Conservation (phyloP, 192 early-diverging fungal genomes). For the Rhizophagus clarus region DNA sequence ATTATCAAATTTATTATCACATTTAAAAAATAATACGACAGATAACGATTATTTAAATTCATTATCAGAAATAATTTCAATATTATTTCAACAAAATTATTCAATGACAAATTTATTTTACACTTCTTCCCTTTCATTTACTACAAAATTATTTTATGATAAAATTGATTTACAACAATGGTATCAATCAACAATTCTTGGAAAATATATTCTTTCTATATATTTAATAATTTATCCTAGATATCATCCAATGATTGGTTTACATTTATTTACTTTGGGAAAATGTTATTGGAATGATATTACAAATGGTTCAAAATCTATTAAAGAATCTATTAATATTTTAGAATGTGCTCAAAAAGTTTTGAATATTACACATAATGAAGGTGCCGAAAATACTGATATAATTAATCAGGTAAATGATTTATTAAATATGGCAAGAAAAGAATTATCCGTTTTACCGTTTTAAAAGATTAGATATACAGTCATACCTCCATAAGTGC, state of each 20-base stretch:
- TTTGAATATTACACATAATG: constrained; percentile 9
- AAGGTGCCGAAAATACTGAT: neutral
- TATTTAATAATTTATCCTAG: constrained; percentile 53
- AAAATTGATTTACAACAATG: constrained; percentile 42
- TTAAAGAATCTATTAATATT: constrained; percentile 1
- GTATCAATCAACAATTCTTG: constrained; percentile 43
- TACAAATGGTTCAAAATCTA: constrained; percentile 13
- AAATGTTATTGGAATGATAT: constrained; percentile 54
- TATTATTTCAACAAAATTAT: constrained; percentile 27
- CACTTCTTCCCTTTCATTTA: constrained; percentile 40
- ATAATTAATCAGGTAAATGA: constrained; percentile 5
- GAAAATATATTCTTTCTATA: constrained; percentile 46
- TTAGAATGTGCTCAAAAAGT: constrained; percentile 1
- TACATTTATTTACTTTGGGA: constrained; percentile 49
- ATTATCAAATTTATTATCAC: constrained; percentile 22
- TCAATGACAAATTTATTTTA: constrained; percentile 31
- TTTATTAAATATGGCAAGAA: neutral
- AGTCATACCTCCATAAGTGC: too few relatives aligned
- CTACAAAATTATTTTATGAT: constrained; percentile 46
- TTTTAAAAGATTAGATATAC: too few relatives aligned
- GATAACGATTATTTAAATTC: constrained; percentile 33
- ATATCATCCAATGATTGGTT: constrained; percentile 50
- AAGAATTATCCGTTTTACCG: neutral
- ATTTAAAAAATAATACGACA: constrained; percentile 38
- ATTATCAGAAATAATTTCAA: constrained; percentile 28